phyloP scores from a whole-genome alignment of 257 asterid genomes.

The Solanum chmielewskii region DNA sequence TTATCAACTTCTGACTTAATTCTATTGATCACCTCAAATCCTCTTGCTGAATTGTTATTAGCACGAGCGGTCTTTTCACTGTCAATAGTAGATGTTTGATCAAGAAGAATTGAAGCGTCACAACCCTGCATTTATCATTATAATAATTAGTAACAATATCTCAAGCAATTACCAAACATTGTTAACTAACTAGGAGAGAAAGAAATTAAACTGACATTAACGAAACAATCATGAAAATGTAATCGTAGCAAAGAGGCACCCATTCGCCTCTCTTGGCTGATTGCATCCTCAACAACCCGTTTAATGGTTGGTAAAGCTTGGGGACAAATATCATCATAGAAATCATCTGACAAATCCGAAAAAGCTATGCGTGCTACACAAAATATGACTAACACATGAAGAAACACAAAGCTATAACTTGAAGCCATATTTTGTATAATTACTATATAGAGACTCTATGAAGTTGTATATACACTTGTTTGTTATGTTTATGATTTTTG shows the following conservation, averaged over 20 bases:
- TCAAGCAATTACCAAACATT: neutral
- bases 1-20: neutral
- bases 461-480: neutral
- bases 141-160: neutral
- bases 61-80: slow-evolving; percentile 37
- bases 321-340: slow-evolving; percentile 5
- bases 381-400: neutral
- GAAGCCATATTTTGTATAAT: neutral
- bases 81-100: slow-evolving; percentile 8
- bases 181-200: neutral
- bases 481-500: neutral
- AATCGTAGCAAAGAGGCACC: slow-evolving; percentile 19
- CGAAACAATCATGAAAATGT: slow-evolving; percentile 22
- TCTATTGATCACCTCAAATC: slow-evolving; percentile 19
- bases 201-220: neutral
- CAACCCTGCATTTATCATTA: slow-evolving; percentile 20
- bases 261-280: slow-evolving; percentile 20
- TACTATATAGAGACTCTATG: neutral
- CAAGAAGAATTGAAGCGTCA: slow-evolving; percentile 38
- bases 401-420: neutral
- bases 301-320: slow-evolving; percentile 22
- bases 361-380: neutral
- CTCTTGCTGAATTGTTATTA: slow-evolving; percentile 31
- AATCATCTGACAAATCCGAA: neutral
- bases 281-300: slow-evolving; percentile 19